phyloP scores from a whole-genome alignment of 306 rosid genomes.

The Cyclanthera cordifolia region DNA sequence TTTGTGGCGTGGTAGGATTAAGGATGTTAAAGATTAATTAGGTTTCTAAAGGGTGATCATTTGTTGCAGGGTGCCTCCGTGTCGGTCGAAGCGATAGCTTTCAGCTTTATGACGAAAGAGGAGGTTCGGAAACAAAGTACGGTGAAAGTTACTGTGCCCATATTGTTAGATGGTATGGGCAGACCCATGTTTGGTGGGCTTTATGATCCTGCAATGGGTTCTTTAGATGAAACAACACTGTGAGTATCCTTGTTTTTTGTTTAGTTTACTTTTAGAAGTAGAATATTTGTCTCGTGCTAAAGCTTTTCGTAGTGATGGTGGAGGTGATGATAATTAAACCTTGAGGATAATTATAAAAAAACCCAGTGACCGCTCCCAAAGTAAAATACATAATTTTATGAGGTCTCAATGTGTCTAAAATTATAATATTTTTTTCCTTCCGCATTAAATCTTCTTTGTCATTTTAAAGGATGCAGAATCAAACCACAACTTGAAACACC shows the following conservation, averaged over 20 bases:
- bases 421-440: too few relatives aligned
- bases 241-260: constrained; percentile 17
- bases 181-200: constrained; percentile 50
- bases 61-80: constrained; percentile 50
- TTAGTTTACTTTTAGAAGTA: neutral
- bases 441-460: too few relatives aligned
- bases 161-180: constrained; percentile 23
- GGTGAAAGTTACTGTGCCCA: constrained; percentile 35
- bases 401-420: too few relatives aligned
- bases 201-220: constrained; percentile 75
- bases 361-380: too few relatives aligned
- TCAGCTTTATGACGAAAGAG: constrained; percentile 48
- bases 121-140: constrained; percentile 47
- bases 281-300: neutral
- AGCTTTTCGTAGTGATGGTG: too few relatives aligned
- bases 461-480: too few relatives aligned
- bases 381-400: too few relatives aligned
- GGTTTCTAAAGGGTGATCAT: neutral
- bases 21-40: neutral
- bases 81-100: constrained; percentile 40
- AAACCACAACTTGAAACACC: too few relatives aligned
- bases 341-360: too few relatives aligned
- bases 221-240: constrained; percentile 41
- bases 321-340: too few relatives aligned
- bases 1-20: neutral